Evolutionary conservation across 257 asterid genomes (phyloP).

Genomic region (Cynanchum wilfordii): DNA sequence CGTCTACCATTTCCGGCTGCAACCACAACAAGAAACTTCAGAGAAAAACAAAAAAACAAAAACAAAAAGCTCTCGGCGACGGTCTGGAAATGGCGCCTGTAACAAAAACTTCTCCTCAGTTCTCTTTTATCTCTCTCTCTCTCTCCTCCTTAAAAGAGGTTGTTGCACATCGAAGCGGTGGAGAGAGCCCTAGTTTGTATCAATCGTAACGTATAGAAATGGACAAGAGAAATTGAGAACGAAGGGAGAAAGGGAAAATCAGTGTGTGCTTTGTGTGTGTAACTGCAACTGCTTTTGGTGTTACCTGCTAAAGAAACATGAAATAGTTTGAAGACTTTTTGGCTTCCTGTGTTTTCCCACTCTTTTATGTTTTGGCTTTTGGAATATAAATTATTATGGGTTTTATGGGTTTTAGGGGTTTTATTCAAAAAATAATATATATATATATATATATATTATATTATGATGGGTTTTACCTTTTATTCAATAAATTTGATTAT

Average conservation of each 20-base stretch:
- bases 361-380: neutral
- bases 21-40: neutral
- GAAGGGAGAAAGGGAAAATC: neutral
- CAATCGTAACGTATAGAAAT: slow-evolving; percentile 1
- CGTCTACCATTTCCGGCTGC: slow-evolving; percentile 6
- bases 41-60: neutral
- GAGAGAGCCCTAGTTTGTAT: neutral
- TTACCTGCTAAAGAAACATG: neutral
- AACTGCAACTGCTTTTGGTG: slow-evolving; percentile 4
- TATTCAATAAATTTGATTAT: too few species aligned
- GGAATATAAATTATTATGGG: too few species aligned
- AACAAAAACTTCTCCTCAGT: neutral
- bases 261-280: neutral
- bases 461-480: neutral
- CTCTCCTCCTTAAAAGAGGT: neutral
- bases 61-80: neutral
- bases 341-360: slow-evolving; percentile 2
- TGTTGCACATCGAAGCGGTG: slow-evolving; percentile 8
- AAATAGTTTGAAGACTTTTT: slow-evolving; percentile 4
- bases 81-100: neutral
- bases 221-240: neutral
- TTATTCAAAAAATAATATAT: neutral
- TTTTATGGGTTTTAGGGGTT: too few species aligned
- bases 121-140: neutral
- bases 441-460: too few species aligned